Evolutionary conservation across 2,329 filamentous ascomycete species (phyloP), one percentile per base, ranked within the genome.

Genomic region (Colletotrichum gigasporum): DNA sequence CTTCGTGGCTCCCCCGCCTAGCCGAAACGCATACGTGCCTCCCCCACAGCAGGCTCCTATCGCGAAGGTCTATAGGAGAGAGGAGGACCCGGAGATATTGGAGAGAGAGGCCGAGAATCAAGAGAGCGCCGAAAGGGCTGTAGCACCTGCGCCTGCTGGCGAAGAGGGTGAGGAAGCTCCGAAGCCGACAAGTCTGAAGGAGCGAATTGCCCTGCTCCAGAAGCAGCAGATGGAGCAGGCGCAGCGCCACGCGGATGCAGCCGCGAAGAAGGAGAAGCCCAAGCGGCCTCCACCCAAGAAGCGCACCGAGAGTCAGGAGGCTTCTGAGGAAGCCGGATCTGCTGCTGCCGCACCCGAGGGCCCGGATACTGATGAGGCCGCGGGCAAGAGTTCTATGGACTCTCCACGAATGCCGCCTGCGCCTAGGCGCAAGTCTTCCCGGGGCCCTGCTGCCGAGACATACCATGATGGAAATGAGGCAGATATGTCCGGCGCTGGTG

Each of bases 211-310:
- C 26, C 82, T 97, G 54, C 83, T 99, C 14, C 96, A 99, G 76
- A 95, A 92, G 74, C 94, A 98, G 76, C 96, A 99, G 77, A 83
- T 93, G 74, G 96, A 98, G 74, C 93, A 96, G 74, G 93, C 94
- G 5, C 86, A 91, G 67, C 86, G 94, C 54, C 91, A 95, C 77
- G 91, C 92, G 7, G 93, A 96, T 35, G 87, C 90, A 14, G 84
- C 85, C 18, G 84, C 90, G 59, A 96, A 92, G 80, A 95, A 96
- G 76, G 93, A 96, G 71, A 97, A 97, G 78, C 90, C 92, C 10
- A 96, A 94, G 80, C 89, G 90, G 26, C 61, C 56, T 8, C 82
- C 85, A 2, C 90, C 88, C 72, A 95, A 96, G 82, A 90, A 90
- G 78, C 83, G 83, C 24, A 74, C 80, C 18, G 86, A 89, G 51